Percentiles rank a stretch among this genome's conserved stretches.
These are phyloP conservation scores for Bruguiera parviflora DNA, from an alignment of 345 rosid species.

Conservation along the genomic window DNA sequence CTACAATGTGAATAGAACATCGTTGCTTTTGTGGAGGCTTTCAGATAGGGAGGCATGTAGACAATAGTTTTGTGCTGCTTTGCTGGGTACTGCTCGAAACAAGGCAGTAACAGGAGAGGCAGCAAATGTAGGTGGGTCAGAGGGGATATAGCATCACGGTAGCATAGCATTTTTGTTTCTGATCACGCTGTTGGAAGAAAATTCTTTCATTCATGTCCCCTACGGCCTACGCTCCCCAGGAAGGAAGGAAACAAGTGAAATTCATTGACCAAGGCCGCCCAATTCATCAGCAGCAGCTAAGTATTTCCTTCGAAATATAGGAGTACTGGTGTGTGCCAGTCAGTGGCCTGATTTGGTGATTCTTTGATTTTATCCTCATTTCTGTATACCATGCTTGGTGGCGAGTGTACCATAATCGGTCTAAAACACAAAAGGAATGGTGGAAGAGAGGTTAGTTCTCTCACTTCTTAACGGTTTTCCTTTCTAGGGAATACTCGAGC, in stretches of 20 bases:
- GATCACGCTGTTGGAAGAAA: constrained; percentile 21
- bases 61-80: constrained; percentile 28
- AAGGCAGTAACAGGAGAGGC: constrained; percentile 14
- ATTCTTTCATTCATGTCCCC: constrained; percentile 34
- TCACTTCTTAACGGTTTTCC: too few relatives aligned
- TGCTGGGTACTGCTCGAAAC: constrained; percentile 23
- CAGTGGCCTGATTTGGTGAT: constrained; percentile 38
- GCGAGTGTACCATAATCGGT: constrained; percentile 54
- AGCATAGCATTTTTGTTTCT: constrained; percentile 24
- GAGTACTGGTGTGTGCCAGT: constrained; percentile 32
- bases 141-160: constrained; percentile 12
- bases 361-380: constrained; percentile 37
- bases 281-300: constrained; percentile 30
- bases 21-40: constrained; percentile 22
- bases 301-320: constrained; percentile 18
- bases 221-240: constrained; percentile 13
- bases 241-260: constrained; percentile 20
- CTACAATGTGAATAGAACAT: constrained; percentile 39
- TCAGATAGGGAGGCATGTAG: constrained; percentile 23
- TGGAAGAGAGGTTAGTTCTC: too few relatives aligned
- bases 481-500: too few relatives aligned
- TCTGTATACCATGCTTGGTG: constrained; percentile 41
- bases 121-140: constrained; percentile 15
- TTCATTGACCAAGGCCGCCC: constrained; percentile 15
- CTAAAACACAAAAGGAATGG: too few relatives aligned